These are phyloP conservation scores for Scytalidium lignicola DNA, from an alignment of 2,329 filamentous ascomycete species.

Conservation along the genomic window DNA sequence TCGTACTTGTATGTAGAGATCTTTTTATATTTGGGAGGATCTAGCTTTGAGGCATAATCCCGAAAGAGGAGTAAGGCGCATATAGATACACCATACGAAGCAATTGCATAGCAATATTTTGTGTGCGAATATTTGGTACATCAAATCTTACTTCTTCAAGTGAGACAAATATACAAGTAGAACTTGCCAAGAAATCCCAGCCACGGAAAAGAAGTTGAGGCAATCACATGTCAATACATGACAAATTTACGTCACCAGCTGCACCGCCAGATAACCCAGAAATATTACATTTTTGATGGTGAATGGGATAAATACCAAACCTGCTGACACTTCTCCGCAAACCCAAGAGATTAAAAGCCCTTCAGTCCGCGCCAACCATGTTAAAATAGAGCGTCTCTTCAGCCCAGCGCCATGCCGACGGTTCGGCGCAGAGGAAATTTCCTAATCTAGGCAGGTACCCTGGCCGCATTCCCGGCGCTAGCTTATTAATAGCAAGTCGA, in stretches of 20 bases:
- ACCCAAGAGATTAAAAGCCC: too few species aligned
- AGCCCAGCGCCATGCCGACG: neutral
- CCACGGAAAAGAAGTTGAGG: neutral
- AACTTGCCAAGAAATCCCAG: neutral
- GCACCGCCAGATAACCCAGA: neutral
- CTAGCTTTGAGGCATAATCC: neutral
- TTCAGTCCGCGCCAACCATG: neutral
- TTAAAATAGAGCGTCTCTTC: neutral
- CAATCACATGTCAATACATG: neutral
- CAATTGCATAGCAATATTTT: neutral
- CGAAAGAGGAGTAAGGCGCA: neutral
- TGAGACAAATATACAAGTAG: neutral
- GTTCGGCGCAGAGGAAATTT: neutral
- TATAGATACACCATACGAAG: neutral
- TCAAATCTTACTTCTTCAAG: neutral
- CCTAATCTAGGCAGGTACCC: neutral
- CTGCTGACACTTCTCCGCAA: neutral
- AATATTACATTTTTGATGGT: too few species aligned
- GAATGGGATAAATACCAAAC: neutral
- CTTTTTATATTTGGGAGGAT: neutral
- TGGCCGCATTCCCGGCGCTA: too few species aligned
- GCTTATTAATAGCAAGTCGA: too few species aligned
- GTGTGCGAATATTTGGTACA: neutral
- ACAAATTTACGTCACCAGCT: neutral
- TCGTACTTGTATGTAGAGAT: neutral